Evolutionary conservation across 495 filamentous ascomycete genomes (phyloP).

Genomic region (Penicillium atrosanguineum): DNA sequence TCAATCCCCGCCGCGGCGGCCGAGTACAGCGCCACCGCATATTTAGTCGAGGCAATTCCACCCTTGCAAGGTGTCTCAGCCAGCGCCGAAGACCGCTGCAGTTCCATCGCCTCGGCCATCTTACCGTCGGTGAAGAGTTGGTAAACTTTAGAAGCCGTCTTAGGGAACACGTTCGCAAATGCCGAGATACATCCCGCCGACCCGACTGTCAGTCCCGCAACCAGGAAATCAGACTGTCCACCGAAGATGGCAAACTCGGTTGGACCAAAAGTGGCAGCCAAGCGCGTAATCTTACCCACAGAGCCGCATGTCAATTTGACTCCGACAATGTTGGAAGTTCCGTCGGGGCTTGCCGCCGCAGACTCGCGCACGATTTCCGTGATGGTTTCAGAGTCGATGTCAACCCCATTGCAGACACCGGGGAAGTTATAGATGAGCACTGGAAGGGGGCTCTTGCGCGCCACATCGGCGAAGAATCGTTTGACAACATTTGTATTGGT

Average conservation of each 20-base stretch:
- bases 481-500: conserved; percentile 56
- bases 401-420: conserved; percentile 67
- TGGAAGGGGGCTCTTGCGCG: conserved; percentile 46
- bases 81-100: conserved; percentile 52
- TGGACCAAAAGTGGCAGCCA: conserved; percentile 49
- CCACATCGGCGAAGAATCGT: conserved; percentile 58
- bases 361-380: conserved; percentile 41
- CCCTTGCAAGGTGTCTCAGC: conserved; percentile 57
- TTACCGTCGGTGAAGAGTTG: conserved; percentile 49
- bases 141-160: conserved; percentile 52
- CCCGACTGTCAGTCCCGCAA: conserved; percentile 55
- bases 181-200: conserved; percentile 64
- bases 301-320: conserved; percentile 65
- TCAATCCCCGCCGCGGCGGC: conserved; percentile 56
- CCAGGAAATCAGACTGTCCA: conserved; percentile 64
- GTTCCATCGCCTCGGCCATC: conserved; percentile 49
- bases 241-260: conserved; percentile 60
- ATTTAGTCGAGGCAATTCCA: conserved; percentile 65
- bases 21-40: conserved; percentile 55
- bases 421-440: conserved; percentile 71
- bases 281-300: conserved; percentile 60
- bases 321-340: conserved; percentile 51
- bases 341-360: conserved; percentile 39
- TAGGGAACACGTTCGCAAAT: conserved; percentile 66
- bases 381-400: conserved; percentile 61